Conservation (phyloP, 31 red algal genomes). For the Asparagopsis taxiformis region DNA sequence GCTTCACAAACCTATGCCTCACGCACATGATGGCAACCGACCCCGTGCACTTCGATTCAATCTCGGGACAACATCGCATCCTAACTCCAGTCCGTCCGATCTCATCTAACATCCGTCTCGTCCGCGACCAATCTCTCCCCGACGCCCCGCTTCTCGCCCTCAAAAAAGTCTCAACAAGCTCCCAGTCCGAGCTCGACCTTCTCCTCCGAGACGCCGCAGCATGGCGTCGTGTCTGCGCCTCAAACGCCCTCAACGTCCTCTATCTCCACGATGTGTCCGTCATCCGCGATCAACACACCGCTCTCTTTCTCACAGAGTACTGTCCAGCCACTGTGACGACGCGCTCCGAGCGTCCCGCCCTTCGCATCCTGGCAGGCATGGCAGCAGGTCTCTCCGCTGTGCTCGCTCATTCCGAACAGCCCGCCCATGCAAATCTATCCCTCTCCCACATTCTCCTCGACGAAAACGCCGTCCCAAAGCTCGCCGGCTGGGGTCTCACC, state of each 20-base stretch:
- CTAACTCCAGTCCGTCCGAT: conserved; percentile 25
- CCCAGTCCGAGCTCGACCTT: conserved; percentile 1
- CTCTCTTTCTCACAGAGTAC: conserved; percentile 28
- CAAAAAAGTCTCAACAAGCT: conserved; percentile 11
- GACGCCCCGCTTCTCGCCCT: conserved; percentile 10
- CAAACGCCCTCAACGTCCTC: conserved; percentile 8
- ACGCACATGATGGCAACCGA: background rate
- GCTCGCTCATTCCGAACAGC: conserved; percentile 16
- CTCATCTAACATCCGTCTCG: conserved; percentile 30
- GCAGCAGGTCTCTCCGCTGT: conserved; percentile 18
- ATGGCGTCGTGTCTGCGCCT: conserved; percentile 31
- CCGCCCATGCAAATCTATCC: conserved; percentile 40
- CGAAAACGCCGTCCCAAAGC: background rate
- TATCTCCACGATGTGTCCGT: conserved; percentile 27
- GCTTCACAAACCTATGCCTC: no score
- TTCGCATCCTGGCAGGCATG: conserved; percentile 18
- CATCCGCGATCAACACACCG: conserved; percentile 10
- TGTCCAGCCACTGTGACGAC: conserved; percentile 32
- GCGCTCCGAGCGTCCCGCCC: conserved; percentile 32
- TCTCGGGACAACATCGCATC: conserved; percentile 11
- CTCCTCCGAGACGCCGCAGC: conserved; percentile 14
- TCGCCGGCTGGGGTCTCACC: conserved; percentile 32
- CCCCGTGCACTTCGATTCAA: background rate
- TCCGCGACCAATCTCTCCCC: conserved; percentile 9
- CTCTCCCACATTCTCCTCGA: conserved; percentile 43